Conservation (phyloP, 208 protist genomes). For the Acanthamoeba quina region DNA sequence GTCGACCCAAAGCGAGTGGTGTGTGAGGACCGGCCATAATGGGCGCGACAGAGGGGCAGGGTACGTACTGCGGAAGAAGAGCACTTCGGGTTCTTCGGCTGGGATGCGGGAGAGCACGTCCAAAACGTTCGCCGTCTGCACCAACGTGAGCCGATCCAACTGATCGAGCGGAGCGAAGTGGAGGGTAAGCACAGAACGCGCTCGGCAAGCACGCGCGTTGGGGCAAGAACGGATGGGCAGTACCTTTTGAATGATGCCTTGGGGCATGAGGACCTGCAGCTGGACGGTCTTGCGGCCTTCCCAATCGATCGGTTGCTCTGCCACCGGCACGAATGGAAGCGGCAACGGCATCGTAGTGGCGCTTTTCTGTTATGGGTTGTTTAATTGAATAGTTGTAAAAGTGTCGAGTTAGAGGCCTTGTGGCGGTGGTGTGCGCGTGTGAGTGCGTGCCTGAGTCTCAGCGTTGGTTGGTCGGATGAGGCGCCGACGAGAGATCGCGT, state of each 20-base stretch:
- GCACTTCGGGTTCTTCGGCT: neutral
- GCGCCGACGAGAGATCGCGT: neutral
- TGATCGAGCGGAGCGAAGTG: neutral
- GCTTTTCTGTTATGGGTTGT: neutral
- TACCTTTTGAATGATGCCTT: neutral
- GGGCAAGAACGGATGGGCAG: too few relatives aligned
- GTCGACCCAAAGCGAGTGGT: too few relatives aligned
- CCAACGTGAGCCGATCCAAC: neutral
- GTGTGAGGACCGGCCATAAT: too few relatives aligned
- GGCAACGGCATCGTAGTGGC: neutral
- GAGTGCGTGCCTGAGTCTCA: neutral
- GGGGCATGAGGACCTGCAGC: neutral
- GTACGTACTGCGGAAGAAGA: neutral
- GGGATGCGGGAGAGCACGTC: neutral
- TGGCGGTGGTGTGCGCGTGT: too few relatives aligned
- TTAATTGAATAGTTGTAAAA: neutral
- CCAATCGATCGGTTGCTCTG: neutral
- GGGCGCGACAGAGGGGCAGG: too few relatives aligned
- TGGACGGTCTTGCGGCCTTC: conserved; percentile 8
- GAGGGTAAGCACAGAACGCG: too few relatives aligned
- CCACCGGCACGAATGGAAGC: neutral
- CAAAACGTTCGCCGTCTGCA: neutral
- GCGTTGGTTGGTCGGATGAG: neutral
- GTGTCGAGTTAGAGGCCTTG: neutral
- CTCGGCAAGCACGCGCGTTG: too few relatives aligned